Conservation (phyloP, 1,284 basidiomycete species). For the Vanrija pseudolonga region DNA sequence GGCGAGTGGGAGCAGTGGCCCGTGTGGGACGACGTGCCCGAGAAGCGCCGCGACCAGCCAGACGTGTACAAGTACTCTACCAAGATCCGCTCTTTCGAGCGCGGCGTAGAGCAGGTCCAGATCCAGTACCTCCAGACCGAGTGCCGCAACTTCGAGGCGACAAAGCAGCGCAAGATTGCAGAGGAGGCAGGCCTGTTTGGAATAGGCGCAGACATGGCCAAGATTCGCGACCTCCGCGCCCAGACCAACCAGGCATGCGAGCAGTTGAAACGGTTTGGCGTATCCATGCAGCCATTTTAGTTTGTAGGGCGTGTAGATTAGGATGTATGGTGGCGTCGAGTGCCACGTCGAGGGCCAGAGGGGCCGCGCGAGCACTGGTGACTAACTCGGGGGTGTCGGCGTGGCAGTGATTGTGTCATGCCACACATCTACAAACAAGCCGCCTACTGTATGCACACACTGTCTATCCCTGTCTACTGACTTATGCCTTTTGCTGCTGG, state of each 20-base stretch:
- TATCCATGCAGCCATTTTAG: slow-evolving; percentile 16
- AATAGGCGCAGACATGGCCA: slow-evolving; percentile 81
- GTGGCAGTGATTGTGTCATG: no score
- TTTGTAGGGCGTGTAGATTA: not conserved
- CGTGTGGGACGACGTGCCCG: slow-evolving; percentile 60
- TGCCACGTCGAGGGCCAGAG: no score
- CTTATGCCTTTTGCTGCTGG: not conserved
- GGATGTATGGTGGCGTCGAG: no score
- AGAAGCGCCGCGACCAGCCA: slow-evolving; percentile 52
- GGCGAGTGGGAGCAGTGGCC: slow-evolving; percentile 74
- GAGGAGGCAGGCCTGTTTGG: slow-evolving; percentile 81
- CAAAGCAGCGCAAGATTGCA: slow-evolving; percentile 56
- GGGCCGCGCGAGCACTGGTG: no score
- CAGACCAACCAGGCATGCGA: slow-evolving; percentile 62
- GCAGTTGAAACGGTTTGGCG: slow-evolving; percentile 35
- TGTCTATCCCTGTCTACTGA: no score
- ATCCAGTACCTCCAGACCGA: slow-evolving; percentile 61
- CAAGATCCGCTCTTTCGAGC: slow-evolving; percentile 44
- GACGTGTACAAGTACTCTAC: slow-evolving; percentile 39
- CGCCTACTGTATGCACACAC: no score
- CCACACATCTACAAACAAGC: no score
- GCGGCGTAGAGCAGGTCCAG: slow-evolving; percentile 65
- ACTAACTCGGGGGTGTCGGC: no score
- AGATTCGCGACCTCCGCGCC: slow-evolving; percentile 47
- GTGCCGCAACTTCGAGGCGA: slow-evolving; percentile 38